Base-by-base conservation (phyloP, 2,329 filamentous ascomycete genomes). In the Fusarium sp. region DNA sequence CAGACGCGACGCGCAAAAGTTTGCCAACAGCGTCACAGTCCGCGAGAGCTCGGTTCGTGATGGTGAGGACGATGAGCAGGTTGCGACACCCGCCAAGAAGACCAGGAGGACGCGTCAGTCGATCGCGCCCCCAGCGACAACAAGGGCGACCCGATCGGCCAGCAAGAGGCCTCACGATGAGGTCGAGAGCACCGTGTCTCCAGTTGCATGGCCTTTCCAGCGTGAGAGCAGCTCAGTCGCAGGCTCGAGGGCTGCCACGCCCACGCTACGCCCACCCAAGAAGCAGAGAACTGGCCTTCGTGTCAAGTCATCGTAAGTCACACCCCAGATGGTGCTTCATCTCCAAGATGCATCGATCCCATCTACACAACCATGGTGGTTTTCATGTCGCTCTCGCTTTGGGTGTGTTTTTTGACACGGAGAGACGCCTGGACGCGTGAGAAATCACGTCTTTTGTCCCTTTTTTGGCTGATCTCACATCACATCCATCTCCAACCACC, bases 291-390 rank as follows among this genome's bases (percentile, higher is more conserved):
- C 87, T 63, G 91, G 90, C 42, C 86, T 90, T 69, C 90, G 91
- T 75, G 88, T 92, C 79, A 93, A 93, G 84, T 89, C 88, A 81
- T 93, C 92, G 91, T 92, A 85, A 88, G 91, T 91, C 71, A 75
- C 76, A 70, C 45, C 54, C 58, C 61, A 52, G 57, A 56, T 47
- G 50, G 54, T 63, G 47, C 56, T 58, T 22, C 52, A 25, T 54
- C 36, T 35, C 35, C 33, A 29, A 61, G 42, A 33, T 35, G 50
- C 63, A 52, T 65, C 52, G 45, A 38, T 35, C 18, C 47, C 29
- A 71, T 69, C 45, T 33, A 6, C 25, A 65, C 45, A 38, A 54
- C n/a, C 40, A 66, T 38, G 22, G 25, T 20, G 11, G 14, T 29
- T 47, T 42, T 64, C 54, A 61, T 70, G 22, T 25, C 35, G n/a